phyloP scores from a whole-genome alignment of 2,329 filamentous ascomycete genomes.

The Bipolaris cookei region DNA sequence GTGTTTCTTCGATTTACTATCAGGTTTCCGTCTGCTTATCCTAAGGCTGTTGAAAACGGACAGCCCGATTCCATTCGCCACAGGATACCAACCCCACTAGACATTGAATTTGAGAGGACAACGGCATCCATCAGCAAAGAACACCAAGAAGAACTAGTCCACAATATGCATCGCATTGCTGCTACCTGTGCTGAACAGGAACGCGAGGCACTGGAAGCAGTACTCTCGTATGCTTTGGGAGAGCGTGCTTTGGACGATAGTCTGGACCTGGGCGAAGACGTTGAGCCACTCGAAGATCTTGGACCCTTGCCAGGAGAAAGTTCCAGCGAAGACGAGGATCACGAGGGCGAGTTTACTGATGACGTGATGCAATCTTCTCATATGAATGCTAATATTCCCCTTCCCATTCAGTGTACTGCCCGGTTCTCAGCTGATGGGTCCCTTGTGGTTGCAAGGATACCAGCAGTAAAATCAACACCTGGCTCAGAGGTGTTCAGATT shows the following conservation, averaged over 20 bases:
- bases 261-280: slow-evolving; percentile 55
- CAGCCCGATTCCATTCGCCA: slow-evolving; percentile 26
- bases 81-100: slow-evolving; percentile 53
- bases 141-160: slow-evolving; percentile 55
- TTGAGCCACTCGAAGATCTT: slow-evolving; percentile 59
- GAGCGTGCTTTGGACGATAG: slow-evolving; percentile 65
- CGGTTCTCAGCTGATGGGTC: slow-evolving; percentile 64
- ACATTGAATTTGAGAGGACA: slow-evolving; percentile 64
- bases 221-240: slow-evolving; percentile 66
- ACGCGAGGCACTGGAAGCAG: slow-evolving; percentile 65
- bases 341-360: slow-evolving; percentile 57
- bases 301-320: slow-evolving; percentile 65
- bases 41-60: slow-evolving; percentile 54
- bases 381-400: slow-evolving; percentile 68
- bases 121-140: slow-evolving; percentile 60
- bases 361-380: slow-evolving; percentile 61
- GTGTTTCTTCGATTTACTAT: slow-evolving; percentile 65
- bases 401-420: slow-evolving; percentile 65
- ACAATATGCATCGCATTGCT: slow-evolving; percentile 62
- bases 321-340: slow-evolving; percentile 82
- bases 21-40: slow-evolving; percentile 65
- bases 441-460: slow-evolving; percentile 56
- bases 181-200: slow-evolving; percentile 60
- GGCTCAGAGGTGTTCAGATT: slow-evolving; percentile 31
- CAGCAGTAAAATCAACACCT: slow-evolving; percentile 51